phyloP scores from a whole-genome alignment of 345 rosid genomes.

The Hypericum perforatum region DNA sequence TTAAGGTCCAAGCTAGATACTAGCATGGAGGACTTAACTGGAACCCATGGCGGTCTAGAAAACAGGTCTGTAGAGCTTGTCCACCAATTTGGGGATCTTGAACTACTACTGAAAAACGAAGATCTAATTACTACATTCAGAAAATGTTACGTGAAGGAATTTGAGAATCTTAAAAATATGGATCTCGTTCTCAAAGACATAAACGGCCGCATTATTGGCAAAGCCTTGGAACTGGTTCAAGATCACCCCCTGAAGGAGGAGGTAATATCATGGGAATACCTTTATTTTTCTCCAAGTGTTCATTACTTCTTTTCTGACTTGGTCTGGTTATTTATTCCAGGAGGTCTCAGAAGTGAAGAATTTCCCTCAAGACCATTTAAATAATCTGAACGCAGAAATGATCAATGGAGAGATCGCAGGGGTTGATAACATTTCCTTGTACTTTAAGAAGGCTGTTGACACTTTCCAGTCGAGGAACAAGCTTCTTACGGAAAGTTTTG shows the following conservation, averaged over 20 bases:
- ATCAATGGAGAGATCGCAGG: slow-evolving; percentile 24
- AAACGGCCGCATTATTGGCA: slow-evolving; percentile 18
- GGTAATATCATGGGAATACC: slow-evolving; percentile 22
- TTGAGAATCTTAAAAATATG: slow-evolving; percentile 47
- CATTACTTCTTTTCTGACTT: slow-evolving; percentile 9
- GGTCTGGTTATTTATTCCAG: slow-evolving; percentile 27
- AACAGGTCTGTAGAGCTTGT: slow-evolving; percentile 47
- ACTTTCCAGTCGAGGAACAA: slow-evolving; percentile 40
- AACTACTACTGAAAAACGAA: slow-evolving; percentile 44
- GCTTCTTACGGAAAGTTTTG: slow-evolving; percentile 37
- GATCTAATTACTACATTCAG: slow-evolving; percentile 36
- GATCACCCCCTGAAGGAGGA: slow-evolving; percentile 24
- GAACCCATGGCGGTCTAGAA: slow-evolving; percentile 46
- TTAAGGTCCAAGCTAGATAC: slow-evolving; percentile 57
- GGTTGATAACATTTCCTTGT: slow-evolving; percentile 34
- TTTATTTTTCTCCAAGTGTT: slow-evolving; percentile 6
- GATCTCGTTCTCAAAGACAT: slow-evolving; percentile 43
- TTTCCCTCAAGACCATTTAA: slow-evolving; percentile 30
- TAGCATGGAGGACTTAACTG: slow-evolving; percentile 73
- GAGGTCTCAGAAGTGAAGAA: slow-evolving; percentile 25
- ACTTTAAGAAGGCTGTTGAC: slow-evolving; percentile 42
- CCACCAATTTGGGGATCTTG: slow-evolving; percentile 41
- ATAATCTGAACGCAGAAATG: slow-evolving; percentile 23
- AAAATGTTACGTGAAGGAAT: slow-evolving; percentile 41
- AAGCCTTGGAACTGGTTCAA: slow-evolving; percentile 24